Conservation (phyloP, 768 basidiomycete species). For the Lactarius quietus region DNA sequence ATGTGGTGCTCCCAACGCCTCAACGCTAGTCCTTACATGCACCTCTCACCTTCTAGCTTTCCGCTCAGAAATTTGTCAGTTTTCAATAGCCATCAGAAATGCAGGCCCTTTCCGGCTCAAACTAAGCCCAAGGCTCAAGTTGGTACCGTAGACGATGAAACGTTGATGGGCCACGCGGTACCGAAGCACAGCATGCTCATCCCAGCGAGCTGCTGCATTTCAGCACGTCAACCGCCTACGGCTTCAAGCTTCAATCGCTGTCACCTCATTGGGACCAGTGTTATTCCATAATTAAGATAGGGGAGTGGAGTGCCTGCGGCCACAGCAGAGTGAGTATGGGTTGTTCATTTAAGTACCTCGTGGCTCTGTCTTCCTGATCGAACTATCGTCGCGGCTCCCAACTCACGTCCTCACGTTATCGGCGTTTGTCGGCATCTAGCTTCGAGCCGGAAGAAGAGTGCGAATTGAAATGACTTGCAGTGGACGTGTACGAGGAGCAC, state of each 20-base stretch:
- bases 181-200: background rate
- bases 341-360: background rate
- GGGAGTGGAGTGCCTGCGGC: background rate
- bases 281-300: background rate
- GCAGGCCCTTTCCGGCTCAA: background rate
- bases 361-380: background rate
- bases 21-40: background rate
- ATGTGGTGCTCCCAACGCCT: background rate
- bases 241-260: background rate
- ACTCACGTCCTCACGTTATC: background rate
- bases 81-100: background rate
- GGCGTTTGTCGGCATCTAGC: background rate
- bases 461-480: too few relatives aligned
- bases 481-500: too few relatives aligned
- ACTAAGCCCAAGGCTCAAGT: background rate
- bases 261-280: background rate
- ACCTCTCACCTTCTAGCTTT: background rate
- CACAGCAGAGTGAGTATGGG: background rate
- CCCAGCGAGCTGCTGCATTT: constrained; percentile 6
- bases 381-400: background rate
- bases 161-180: constrained; percentile 6
- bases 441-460: background rate
- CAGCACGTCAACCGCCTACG: background rate
- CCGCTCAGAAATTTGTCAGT: background rate
- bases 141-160: background rate